Conservation (phyloP, 768 basidiomycete species). For the Naganishia friedmannii region DNA sequence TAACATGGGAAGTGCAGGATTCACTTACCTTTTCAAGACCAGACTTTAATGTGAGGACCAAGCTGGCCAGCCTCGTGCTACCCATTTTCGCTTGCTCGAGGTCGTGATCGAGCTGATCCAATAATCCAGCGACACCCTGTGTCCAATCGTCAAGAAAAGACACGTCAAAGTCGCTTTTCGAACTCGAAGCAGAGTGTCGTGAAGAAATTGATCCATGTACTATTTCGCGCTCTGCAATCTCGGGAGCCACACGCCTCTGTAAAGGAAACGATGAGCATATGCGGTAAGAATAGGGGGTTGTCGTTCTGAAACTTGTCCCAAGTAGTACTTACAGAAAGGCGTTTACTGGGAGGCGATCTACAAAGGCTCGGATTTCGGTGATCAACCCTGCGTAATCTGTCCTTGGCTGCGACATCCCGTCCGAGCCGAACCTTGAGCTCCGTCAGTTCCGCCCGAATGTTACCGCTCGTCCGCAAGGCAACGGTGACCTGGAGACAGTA, state of each 20-base stretch:
- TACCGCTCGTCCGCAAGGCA: slow-evolving; percentile 6
- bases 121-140: slow-evolving; percentile 1
- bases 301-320: neutral
- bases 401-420: slow-evolving; percentile 15
- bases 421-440: slow-evolving; percentile 14
- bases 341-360: slow-evolving; percentile 17
- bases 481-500: neutral
- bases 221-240: neutral
- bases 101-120: slow-evolving; percentile 26
- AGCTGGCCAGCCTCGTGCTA: neutral
- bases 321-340: neutral
- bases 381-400: neutral
- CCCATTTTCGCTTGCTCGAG: slow-evolving; percentile 24
- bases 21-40: slow-evolving; percentile 3
- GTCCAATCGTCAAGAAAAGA: slow-evolving; percentile 27
- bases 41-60: neutral
- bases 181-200: neutral
- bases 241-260: slow-evolving; percentile 8
- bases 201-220: slow-evolving; percentile 5
- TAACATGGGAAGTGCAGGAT: neutral
- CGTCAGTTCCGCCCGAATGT: slow-evolving; percentile 19
- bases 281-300: neutral
- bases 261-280: neutral
- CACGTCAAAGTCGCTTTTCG: slow-evolving; percentile 17
- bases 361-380: slow-evolving; percentile 10